These are phyloP conservation scores for Laburnicola sp. DNA, from an alignment of 2,329 filamentous ascomycete genomes.

Conservation along the genomic window DNA sequence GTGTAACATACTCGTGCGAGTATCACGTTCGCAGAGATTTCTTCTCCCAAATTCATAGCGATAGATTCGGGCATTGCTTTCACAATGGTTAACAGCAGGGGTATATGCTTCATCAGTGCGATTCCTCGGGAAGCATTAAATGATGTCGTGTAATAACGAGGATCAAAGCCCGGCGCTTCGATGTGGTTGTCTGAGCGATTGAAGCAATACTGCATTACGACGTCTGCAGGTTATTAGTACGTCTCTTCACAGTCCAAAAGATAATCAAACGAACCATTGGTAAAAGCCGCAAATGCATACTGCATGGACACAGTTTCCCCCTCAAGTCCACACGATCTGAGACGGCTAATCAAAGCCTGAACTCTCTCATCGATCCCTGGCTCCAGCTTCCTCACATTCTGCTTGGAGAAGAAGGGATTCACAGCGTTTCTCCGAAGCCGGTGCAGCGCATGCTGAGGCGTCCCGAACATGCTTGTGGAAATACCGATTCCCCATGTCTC, in stretches of 20 bases:
- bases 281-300: slow-evolving; percentile 30
- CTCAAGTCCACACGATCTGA: slow-evolving; percentile 24
- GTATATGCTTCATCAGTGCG: slow-evolving; percentile 14
- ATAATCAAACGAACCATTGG: slow-evolving; percentile 12
- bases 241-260: too few relatives aligned
- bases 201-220: slow-evolving; percentile 37
- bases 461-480: slow-evolving; percentile 27
- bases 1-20: slow-evolving; percentile 7
- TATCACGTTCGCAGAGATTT: slow-evolving; percentile 10
- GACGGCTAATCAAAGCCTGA: slow-evolving; percentile 23
- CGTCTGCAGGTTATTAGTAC: slow-evolving; percentile 16
- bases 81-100: slow-evolving; percentile 15
- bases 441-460: slow-evolving; percentile 36
- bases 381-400: slow-evolving; percentile 33
- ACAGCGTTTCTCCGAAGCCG: slow-evolving; percentile 35
- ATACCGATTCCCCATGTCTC: slow-evolving; percentile 32
- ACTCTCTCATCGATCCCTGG: slow-evolving; percentile 20
- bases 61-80: slow-evolving; percentile 14
- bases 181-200: slow-evolving; percentile 13
- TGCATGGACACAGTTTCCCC: slow-evolving; percentile 26
- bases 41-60: slow-evolving; percentile 13
- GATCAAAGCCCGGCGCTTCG: slow-evolving; percentile 15
- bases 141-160: slow-evolving; percentile 11
- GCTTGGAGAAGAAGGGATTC: slow-evolving; percentile 43
- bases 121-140: slow-evolving; percentile 13